Conservation (phyloP, 345 rosid species). For the Boechera retrofracta region DNA sequence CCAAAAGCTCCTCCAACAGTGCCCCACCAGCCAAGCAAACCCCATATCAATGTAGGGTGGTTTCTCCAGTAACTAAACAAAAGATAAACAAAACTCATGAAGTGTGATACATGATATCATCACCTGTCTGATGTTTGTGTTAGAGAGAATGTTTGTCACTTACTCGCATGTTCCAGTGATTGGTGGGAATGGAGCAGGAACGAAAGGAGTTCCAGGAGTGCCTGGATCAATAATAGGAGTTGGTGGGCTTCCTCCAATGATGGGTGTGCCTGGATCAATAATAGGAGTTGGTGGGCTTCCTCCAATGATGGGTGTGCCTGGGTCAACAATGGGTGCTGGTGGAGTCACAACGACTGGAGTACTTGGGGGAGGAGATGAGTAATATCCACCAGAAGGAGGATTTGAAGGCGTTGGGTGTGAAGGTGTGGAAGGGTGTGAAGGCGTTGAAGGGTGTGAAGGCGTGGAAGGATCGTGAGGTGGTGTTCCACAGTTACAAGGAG, state of each 20-base stretch:
- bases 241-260: slow-evolving; percentile 53
- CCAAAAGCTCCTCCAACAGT: slow-evolving; percentile 74
- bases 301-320: slow-evolving; percentile 63
- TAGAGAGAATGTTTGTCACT: slow-evolving; percentile 36
- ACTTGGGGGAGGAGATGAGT: slow-evolving; percentile 62
- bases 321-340: slow-evolving; percentile 54
- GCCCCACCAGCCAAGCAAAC: slow-evolving; percentile 91
- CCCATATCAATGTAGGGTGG: slow-evolving; percentile 81
- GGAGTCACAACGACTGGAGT: slow-evolving; percentile 55
- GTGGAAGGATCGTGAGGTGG: slow-evolving; percentile 33
- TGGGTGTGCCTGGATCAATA: slow-evolving; percentile 64
- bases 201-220: slow-evolving; percentile 58
- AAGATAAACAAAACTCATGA: neutral
- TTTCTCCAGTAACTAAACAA: slow-evolving; percentile 84
- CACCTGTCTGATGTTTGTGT: neutral
- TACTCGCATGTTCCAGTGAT: slow-evolving; percentile 85
- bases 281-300: slow-evolving; percentile 60
- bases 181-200: slow-evolving; percentile 73
- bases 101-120: neutral
- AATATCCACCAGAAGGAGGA: slow-evolving; percentile 66
- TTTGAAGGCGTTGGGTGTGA: slow-evolving; percentile 56
- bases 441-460: slow-evolving; percentile 52
- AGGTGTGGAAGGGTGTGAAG: slow-evolving; percentile 47
- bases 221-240: slow-evolving; percentile 49
- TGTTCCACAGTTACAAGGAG: slow-evolving; percentile 44